phyloP scores from a whole-genome alignment of 306 rosid species.

The Potentilla sterilis region DNA sequence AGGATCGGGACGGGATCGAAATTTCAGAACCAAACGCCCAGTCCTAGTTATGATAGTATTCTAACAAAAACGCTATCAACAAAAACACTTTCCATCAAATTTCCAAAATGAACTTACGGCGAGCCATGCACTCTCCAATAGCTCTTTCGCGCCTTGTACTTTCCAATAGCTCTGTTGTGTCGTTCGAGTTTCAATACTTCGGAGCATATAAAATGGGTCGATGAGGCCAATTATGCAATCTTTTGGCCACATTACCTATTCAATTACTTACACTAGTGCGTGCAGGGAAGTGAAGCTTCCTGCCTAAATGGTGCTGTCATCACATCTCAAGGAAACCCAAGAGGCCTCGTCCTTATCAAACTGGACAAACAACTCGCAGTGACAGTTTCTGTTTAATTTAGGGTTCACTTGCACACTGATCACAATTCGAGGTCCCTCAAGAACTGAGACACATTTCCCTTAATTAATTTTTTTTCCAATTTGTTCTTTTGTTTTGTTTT shows the following conservation, averaged over 20 bases:
- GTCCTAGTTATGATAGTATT: too few species aligned
- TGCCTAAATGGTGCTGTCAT: conserved; percentile 19
- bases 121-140: too few species aligned
- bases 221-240: background rate
- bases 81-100: background rate
- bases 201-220: background rate
- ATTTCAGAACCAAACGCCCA: too few species aligned
- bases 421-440: conserved; percentile 38
- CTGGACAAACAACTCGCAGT: conserved; percentile 28
- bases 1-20: too few species aligned
- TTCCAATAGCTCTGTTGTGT: background rate
- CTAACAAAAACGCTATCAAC: background rate
- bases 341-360: conserved; percentile 38
- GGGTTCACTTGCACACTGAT: conserved; percentile 34
- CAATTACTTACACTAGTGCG: background rate
- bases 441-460: conserved; percentile 19
- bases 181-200: background rate
- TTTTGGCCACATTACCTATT: background rate
- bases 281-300: conserved; percentile 37
- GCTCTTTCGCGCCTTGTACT: too few species aligned
- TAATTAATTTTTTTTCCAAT: background rate
- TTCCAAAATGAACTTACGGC: background rate
- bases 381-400: conserved; percentile 30
- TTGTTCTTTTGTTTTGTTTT: background rate
- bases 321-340: conserved; percentile 20